Base-by-base conservation (phyloP, 1,139 yeast genomes). In the Pichia sp. region DNA sequence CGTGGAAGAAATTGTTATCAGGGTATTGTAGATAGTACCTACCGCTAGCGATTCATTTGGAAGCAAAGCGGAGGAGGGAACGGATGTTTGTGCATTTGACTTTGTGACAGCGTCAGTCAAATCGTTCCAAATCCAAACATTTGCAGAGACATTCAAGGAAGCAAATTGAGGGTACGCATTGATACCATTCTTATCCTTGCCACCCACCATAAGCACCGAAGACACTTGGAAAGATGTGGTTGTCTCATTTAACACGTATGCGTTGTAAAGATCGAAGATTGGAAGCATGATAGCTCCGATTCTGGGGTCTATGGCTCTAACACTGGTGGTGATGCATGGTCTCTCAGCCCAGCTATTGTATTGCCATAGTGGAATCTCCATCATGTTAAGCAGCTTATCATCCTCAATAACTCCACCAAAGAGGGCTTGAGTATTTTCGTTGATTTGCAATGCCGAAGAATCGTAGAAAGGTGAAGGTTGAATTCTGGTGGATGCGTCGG, bases 341-440 rank as follows among this genome's bases (percentile, higher is more conserved):
- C 62, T 61, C 51, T 73, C 76, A 4, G 76, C 64, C 85, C 85
- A 77, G 3, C 78, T 59, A 33, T 62, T 63, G 38, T 69, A 69
- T 43, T 72, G 73, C 78, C 80, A 76, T 2, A 74, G 49, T 0
- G 83, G 82, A 6, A 75, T 53, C 52, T 77, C 83, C 46, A 66
- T 65, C 72, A 77, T 67, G 38, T 72, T 67, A 24, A 77, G 69
- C 80, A 82, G 75, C 0, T 79, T 79, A 8, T 59, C 51, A 5
- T 55, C 13, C 5, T 11, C 47, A 0, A 80, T 66, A 33, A 60
- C 60, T 5, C 85, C 85, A 1, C 84, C 84, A 24, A 77, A 56
- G 26, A 72, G 44, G 28, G 75, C 50, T 30, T 60, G 61, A 1
- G 68, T 53, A 20, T 62, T 45, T 42, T 40, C 40, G 45, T 47